phyloP scores from a whole-genome alignment of 108 stramenopile genomes.

The Stephanodiscus minutulus region DNA sequence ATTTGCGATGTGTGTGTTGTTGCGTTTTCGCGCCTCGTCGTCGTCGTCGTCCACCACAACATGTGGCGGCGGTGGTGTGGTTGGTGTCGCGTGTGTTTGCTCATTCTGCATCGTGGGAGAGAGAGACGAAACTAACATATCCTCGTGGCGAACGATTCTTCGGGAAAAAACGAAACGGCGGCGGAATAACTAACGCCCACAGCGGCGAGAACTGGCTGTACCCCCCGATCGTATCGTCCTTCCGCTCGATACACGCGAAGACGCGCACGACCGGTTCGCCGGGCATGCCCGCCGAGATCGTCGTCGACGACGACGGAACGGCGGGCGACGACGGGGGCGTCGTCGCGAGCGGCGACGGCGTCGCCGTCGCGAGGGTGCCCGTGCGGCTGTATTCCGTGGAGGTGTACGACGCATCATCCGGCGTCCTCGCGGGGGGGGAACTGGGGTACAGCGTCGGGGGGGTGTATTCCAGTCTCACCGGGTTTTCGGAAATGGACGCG shows the following conservation, averaged over 20 bases:
- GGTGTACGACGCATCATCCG: constrained; percentile 62
- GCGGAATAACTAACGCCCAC: not conserved
- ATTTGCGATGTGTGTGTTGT: no score
- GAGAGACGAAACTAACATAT: no score
- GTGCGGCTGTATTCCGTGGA: constrained; percentile 83
- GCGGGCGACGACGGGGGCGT: no score
- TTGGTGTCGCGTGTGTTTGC: no score
- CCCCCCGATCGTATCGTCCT: constrained; percentile 73
- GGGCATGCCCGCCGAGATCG: constrained; percentile 25
- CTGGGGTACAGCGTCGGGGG: constrained; percentile 82
- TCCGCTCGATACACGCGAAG: constrained; percentile 45
- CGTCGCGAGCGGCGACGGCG: constrained; percentile 16
- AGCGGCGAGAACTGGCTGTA: constrained; percentile 73
- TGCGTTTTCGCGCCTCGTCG: no score
- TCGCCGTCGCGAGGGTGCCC: no score
- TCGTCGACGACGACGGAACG: constrained; percentile 2
- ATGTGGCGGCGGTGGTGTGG: no score
- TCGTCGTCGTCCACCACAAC: no score
- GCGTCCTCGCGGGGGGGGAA: constrained; percentile 79
- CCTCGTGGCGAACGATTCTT: no score
- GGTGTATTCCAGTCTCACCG: constrained; percentile 82
- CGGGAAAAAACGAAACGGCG: no score
- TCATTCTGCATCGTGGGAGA: no score
- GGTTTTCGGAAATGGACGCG: constrained; percentile 66
- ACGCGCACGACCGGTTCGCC: constrained; percentile 10